Evolutionary conservation across 1,139 yeast genomes (phyloP), one percentile per base, ranked within the genome.

Genomic region (Casaregolazyma suthepensis): DNA sequence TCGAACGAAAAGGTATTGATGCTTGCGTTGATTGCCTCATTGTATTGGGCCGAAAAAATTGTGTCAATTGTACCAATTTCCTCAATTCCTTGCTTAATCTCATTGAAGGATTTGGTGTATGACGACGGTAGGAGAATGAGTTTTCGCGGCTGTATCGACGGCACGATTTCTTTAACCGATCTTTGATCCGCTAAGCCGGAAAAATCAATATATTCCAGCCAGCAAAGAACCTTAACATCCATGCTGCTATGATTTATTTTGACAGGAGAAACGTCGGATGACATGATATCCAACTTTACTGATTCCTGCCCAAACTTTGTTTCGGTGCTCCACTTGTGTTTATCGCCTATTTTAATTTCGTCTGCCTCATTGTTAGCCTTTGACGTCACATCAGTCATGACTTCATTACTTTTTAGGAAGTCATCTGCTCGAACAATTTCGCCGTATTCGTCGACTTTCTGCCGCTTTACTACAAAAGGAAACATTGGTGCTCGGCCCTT

Each of bases 171-270:
- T 54, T 85, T 78, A 56, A 90, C 71, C 0, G 98, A 91, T 58
- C 97, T 77, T 57, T 85, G 75, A 65, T 93, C 98, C 1, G 90
- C 94, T 20, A 87, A 71, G 13, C 97, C 96, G 15, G 91, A 81
- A 57, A 91, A 75, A 66, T 93, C 98, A 53, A 93, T 81, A 66
- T 76, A 90, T 6, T 89, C 80, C 19, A 91, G 71, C 0, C 84
- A 85, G 69, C 97, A 90, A 57, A 85, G 73, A 3, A 88, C 72
- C 13, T 71, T 73, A 19, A 85, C 68, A 23, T 75, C 74, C 4
- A 71, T 66, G 1, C 68, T 64, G 1, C 57, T 56, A 0, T 70
- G 63, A 0, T 72, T 69, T 54, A 83, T 69, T 48, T 76, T 75
- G 45, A 77, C 72, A 0, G 96, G 96, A 43, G 74, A 74, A 57